Percentiles rank a stretch among this genome's conserved stretches.
Evolutionary conservation across 2,329 filamentous ascomycete genomes (phyloP).

Genomic region (Aspergillus latus): DNA sequence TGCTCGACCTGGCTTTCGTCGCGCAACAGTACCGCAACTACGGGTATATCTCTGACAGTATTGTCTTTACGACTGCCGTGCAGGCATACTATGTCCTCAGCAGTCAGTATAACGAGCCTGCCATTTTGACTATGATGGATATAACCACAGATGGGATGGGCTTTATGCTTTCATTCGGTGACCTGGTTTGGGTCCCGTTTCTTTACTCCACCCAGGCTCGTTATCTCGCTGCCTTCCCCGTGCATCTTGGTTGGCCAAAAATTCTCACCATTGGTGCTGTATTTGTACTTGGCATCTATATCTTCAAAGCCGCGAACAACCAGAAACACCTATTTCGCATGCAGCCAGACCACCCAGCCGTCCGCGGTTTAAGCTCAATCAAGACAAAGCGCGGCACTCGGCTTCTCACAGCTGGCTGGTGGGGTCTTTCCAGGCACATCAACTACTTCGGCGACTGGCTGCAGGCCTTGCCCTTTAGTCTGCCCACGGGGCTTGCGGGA

Average conservation of each 20-base stretch:
- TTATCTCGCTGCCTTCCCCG: slow-evolving; percentile 76
- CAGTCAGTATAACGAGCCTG: slow-evolving; percentile 76
- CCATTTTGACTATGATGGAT: slow-evolving; percentile 87
- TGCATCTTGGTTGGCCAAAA: slow-evolving; percentile 68
- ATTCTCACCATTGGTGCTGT: slow-evolving; percentile 64
- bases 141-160: slow-evolving; percentile 88
- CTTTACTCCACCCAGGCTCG: slow-evolving; percentile 77
- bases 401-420: slow-evolving; percentile 82
- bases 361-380: slow-evolving; percentile 79
- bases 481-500: slow-evolving; percentile 79
- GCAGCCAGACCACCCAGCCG: slow-evolving; percentile 73
- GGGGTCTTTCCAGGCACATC: slow-evolving; percentile 84
- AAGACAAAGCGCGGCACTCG: slow-evolving; percentile 76
- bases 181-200: slow-evolving; percentile 87
- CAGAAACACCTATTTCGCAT: slow-evolving; percentile 91
- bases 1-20: slow-evolving; percentile 77
- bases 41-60: slow-evolving; percentile 78
- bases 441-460: slow-evolving; percentile 94
- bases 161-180: slow-evolving; percentile 88
- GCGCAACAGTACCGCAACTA: slow-evolving; percentile 82
- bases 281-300: slow-evolving; percentile 70
- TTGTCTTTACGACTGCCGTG: slow-evolving; percentile 70
- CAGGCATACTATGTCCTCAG: slow-evolving; percentile 81
- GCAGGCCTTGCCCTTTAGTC: slow-evolving; percentile 80
- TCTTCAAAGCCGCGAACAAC: slow-evolving; percentile 84